These are phyloP conservation scores for Eryngium alpinum DNA, from an alignment of 140 eudicot species.

Conservation along the genomic window DNA sequence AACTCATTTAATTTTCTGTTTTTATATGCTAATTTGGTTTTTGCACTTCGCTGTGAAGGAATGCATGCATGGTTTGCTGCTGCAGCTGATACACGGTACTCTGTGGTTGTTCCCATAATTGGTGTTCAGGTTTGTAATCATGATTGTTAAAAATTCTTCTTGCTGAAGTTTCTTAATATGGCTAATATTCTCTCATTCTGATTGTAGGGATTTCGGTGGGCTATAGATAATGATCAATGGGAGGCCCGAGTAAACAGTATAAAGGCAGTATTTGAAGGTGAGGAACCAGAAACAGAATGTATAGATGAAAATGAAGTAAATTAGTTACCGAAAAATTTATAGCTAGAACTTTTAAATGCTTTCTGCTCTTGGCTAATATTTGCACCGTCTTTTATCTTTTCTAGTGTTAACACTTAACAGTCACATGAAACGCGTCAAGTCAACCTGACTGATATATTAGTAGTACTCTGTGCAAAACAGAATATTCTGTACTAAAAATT, in stretches of 20 bases:
- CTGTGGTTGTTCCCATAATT: constrained; percentile 83
- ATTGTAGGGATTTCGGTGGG: constrained; percentile 85
- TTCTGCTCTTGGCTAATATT: not conserved
- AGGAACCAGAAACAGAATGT: constrained; percentile 6
- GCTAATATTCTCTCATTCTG: not conserved
- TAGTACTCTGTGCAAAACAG: too few relatives aligned
- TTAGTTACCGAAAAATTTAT: not conserved
- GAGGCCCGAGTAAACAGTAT: constrained; percentile 87
- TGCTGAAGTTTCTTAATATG: not conserved
- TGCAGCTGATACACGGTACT: constrained; percentile 73
- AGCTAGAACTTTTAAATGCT: not conserved
- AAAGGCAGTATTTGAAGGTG: constrained; percentile 80
- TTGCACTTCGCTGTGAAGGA: constrained; percentile 37
- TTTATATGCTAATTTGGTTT: not conserved
- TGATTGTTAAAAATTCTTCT: not conserved
- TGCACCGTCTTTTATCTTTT: not conserved
- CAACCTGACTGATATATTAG: too few relatives aligned
- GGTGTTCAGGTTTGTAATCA: constrained; percentile 76
- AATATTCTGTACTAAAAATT: not conserved
- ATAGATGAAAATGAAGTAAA: not conserved
- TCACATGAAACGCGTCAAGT: too few relatives aligned
- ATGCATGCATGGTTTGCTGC: constrained; percentile 99
- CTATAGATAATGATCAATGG: constrained; percentile 84
- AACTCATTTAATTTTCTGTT: not conserved
- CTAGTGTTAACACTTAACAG: not conserved